phyloP scores from a whole-genome alignment of 306 rosid genomes.

The Psophocarpus tetragonolobus region DNA sequence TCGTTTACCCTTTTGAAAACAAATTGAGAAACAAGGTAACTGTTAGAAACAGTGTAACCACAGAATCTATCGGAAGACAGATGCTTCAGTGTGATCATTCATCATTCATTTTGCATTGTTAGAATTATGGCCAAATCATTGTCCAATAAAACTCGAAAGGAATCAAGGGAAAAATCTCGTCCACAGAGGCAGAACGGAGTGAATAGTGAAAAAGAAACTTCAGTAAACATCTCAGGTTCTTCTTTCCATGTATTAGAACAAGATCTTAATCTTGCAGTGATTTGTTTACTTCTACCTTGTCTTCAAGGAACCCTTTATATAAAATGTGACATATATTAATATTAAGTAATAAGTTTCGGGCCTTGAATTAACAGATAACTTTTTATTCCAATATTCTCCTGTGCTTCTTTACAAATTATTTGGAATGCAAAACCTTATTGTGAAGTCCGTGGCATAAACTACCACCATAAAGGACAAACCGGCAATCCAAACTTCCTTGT shows the following conservation, averaged over 20 bases:
- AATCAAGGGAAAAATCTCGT: conserved; percentile 18
- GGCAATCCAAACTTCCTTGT: not conserved
- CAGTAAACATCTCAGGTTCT: not conserved
- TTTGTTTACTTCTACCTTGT: conserved; percentile 7
- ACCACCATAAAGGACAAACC: not conserved
- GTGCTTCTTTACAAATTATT: not conserved
- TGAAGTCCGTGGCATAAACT: conserved; percentile 22
- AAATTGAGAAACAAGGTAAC: conserved; percentile 7
- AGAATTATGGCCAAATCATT: conserved; percentile 29
- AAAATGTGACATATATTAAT: not conserved
- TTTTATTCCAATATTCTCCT: not conserved
- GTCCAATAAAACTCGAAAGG: conserved; percentile 32
- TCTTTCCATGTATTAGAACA: conserved; percentile 1
- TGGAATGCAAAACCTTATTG: not conserved
- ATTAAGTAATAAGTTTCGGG: not conserved
- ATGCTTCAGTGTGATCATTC: conserved; percentile 13
- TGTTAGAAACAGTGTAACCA: conserved; percentile 1
- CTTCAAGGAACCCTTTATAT: not conserved
- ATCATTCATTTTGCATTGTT: conserved; percentile 26
- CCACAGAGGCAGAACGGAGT: not conserved
- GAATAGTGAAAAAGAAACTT: conserved; percentile 21
- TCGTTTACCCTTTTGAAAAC: not conserved
- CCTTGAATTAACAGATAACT: not conserved
- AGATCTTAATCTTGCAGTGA: not conserved
- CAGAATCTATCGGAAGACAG: conserved; percentile 1